Percentiles rank a stretch among this genome's conserved stretches.
Evolutionary conservation across 73 alveolate genomes (phyloP).

Genomic region (Breviolum minutum): DNA sequence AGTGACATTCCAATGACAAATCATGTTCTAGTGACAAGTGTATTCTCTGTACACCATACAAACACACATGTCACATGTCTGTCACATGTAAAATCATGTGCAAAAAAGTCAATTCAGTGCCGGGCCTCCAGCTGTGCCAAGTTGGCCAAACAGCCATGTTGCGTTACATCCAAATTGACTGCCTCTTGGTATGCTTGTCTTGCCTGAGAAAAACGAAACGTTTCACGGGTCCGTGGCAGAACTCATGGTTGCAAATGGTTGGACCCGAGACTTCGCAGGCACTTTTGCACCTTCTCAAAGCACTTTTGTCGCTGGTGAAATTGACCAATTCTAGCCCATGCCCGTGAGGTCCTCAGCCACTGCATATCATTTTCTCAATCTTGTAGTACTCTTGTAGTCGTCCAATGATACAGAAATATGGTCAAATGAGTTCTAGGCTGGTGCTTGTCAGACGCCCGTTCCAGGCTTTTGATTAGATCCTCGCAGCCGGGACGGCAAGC

Average conservation of each 20-base stretch:
- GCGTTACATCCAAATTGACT: slow-evolving; percentile 39
- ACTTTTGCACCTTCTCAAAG: slow-evolving; percentile 27
- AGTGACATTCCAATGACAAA: no score
- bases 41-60: no score
- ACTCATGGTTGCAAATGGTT: neutral
- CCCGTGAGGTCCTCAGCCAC: slow-evolving; percentile 48
- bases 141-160: slow-evolving; percentile 90
- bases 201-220: slow-evolving; percentile 3
- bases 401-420: neutral
- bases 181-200: slow-evolving; percentile 78
- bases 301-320: slow-evolving; percentile 89
- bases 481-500: neutral
- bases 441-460: slow-evolving; percentile 51
- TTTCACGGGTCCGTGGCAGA: neutral
- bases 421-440: neutral
- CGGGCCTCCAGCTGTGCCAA: slow-evolving; percentile 76
- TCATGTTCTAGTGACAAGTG: no score
- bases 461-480: slow-evolving; percentile 72
- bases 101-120: no score
- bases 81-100: no score
- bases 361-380: neutral
- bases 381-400: neutral
- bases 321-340: slow-evolving; percentile 88
- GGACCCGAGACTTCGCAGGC: neutral
- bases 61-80: no score